Base-by-base conservation (phyloP, 192 early-diverging fungal genomes). In the Coemansia sp. region DNA sequence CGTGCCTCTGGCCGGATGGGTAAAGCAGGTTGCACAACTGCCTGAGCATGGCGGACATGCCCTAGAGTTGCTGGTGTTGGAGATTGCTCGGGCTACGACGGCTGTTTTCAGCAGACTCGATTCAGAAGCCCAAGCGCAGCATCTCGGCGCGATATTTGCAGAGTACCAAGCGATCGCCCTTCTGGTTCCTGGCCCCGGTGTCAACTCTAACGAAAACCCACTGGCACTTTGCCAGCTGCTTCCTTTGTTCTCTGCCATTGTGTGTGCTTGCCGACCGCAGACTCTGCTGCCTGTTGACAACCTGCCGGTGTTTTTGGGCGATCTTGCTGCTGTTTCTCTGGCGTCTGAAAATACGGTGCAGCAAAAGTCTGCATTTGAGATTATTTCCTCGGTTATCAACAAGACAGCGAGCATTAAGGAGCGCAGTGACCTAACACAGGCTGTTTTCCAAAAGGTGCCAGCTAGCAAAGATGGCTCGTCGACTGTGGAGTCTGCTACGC, bases 371-470 rank as follows among this genome's bases (percentile, higher is more conserved):
- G 53, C 83, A 14, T 77, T 81, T 33, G 78, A 84, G 53, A 60
- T 79, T 8, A 67, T 81, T 4, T 81, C 84, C 5, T 78, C 85
- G 3, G 71, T 84, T 9, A 22, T 86, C 32, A 89, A 89, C 76
- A 92, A 92, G 64, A 75, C 63, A 23, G 56, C 55, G 38, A 53
- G 70, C 40, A 56, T 62, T 46, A 53, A 73, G 45, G 49, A 36
- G 32, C 57, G 81, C 22, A 29, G 45, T 30, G 30, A 48, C n/a
- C 47, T 79, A 25, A 29, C 49, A 26, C 42, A 67, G 26, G 4
- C 46, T 29, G 50, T 55, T 3, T 40, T 73, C 6, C 43, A 44
- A 9, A 35, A 47, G 32, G 46, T 15, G 19, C 5, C 11, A 40
- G 49, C 15, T 23, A 17, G 35, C 5, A 27, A 9, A 9, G 14